Evolutionary conservation across 495 filamentous ascomycete genomes (phyloP).

Genomic region (Tetracladium setigerum): DNA sequence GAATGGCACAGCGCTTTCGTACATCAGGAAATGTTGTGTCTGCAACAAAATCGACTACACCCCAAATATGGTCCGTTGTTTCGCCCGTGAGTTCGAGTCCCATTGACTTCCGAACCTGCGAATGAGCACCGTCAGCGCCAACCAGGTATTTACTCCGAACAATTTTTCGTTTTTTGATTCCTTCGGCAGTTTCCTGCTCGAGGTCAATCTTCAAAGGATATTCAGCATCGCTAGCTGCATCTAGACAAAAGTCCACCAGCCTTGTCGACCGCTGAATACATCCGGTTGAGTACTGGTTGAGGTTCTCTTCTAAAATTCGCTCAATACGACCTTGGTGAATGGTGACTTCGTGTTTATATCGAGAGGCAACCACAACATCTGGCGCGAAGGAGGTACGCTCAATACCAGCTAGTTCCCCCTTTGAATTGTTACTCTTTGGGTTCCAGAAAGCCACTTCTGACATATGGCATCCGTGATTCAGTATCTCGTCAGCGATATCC

Average conservation of each 20-base stretch:
- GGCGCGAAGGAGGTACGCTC: constrained; percentile 32
- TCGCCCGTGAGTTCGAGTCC: constrained; percentile 21
- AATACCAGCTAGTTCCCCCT: constrained; percentile 18
- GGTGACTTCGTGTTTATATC: constrained; percentile 31
- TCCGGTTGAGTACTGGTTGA: constrained; percentile 17
- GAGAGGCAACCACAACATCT: constrained; percentile 37
- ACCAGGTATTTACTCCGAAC: constrained; percentile 23
- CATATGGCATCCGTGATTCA: constrained; percentile 15
- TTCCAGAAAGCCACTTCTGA: constrained; percentile 22
- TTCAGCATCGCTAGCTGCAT: constrained; percentile 12
- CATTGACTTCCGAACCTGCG: constrained; percentile 18
- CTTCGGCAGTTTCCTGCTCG: constrained; percentile 2
- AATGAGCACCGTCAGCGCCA: constrained; percentile 29
- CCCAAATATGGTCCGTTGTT: constrained; percentile 29
- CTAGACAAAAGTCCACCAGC: constrained; percentile 6
- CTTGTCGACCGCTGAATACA: constrained; percentile 5
- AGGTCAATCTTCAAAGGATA: constrained; percentile 13
- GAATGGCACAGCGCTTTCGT: constrained; percentile 26
- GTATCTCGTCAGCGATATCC: constrained; percentile 12
- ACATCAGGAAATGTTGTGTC: constrained; percentile 35
- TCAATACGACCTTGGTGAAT: constrained; percentile 28
- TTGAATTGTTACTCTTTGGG: constrained; percentile 4
- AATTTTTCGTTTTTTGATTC: background rate
- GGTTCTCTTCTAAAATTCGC: constrained; percentile 23
- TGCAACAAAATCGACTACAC: constrained; percentile 30